Conservation (phyloP, 2,329 filamentous ascomycete species). For the Epichloe brachyelytri region DNA sequence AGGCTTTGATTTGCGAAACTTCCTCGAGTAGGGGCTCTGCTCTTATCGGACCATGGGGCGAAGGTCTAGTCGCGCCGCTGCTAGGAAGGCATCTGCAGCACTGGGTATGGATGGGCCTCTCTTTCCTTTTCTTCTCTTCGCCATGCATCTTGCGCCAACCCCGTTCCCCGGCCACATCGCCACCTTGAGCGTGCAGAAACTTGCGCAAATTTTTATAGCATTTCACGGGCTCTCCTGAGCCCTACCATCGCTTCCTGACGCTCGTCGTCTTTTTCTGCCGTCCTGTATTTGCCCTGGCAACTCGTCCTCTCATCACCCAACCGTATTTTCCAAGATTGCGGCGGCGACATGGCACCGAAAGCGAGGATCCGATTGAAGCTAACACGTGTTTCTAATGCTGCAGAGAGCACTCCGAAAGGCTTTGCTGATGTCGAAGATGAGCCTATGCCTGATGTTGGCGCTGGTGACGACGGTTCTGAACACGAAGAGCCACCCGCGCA, state of each 20-base stretch:
- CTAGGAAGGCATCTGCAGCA: slow-evolving; percentile 39
- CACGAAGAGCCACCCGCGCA: slow-evolving; percentile 15
- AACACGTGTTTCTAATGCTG: slow-evolving; percentile 16
- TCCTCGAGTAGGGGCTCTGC: background rate
- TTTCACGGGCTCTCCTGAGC: background rate
- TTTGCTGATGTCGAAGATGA: slow-evolving; percentile 29
- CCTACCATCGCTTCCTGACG: too few relatives aligned
- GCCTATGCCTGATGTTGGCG: slow-evolving; percentile 22
- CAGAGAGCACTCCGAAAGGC: slow-evolving; percentile 30
- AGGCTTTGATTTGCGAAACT: background rate
- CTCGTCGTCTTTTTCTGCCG: background rate
- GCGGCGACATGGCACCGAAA: slow-evolving; percentile 14
- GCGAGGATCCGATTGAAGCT: slow-evolving; percentile 21
- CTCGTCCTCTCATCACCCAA: background rate
- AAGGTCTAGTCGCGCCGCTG: slow-evolving; percentile 40
- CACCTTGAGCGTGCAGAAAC: background rate
- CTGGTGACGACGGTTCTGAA: slow-evolving; percentile 8
- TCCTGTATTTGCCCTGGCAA: background rate
- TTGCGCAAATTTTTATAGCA: background rate
- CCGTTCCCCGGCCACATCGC: background rate
- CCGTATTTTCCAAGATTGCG: background rate
- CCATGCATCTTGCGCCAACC: background rate
- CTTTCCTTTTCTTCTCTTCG: background rate
- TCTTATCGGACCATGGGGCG: slow-evolving; percentile 19
- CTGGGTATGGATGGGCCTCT: slow-evolving; percentile 32